Conservation (phyloP, 1,284 basidiomycete genomes). For the Bjerkandera adusta region DNA sequence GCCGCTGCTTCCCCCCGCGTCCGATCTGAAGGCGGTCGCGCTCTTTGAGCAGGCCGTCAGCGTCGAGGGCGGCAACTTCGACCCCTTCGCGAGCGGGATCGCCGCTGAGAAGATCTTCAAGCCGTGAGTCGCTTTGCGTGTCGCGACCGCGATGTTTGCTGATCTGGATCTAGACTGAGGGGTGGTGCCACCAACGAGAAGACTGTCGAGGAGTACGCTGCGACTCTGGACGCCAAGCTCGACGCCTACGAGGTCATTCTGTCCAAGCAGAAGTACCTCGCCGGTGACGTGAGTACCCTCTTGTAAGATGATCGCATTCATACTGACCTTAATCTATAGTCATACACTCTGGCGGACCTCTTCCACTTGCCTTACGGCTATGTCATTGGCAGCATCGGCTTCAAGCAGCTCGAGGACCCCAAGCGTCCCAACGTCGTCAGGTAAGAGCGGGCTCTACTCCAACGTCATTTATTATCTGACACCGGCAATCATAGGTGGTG, state of each 20-base stretch:
- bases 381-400: slow-evolving; percentile 20
- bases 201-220: slow-evolving; percentile 12
- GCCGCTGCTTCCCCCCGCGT: slow-evolving; percentile 28
- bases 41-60: slow-evolving; percentile 56
- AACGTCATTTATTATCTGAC: neutral
- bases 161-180: slow-evolving; percentile 1
- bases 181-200: slow-evolving; percentile 13
- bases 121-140: slow-evolving; percentile 28
- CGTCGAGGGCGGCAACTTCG: slow-evolving; percentile 52
- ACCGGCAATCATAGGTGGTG: slow-evolving; percentile 28
- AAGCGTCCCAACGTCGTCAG: slow-evolving; percentile 29
- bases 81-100: slow-evolving; percentile 39
- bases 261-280: slow-evolving; percentile 43
- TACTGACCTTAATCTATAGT: neutral
- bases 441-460: slow-evolving; percentile 4
- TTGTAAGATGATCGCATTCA: neutral
- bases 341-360: slow-evolving; percentile 51
- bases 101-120: slow-evolving; percentile 47
- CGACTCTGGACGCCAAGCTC: slow-evolving; percentile 34
- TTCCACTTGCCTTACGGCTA: slow-evolving; percentile 49
- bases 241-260: slow-evolving; percentile 46
- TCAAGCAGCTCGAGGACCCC: slow-evolving; percentile 21
- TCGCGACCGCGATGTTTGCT: neutral
- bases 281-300: slow-evolving; percentile 39
- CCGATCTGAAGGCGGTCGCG: slow-evolving; percentile 35